These are phyloP conservation scores for Liquidambar formosana DNA, from an alignment of 164 flowering plant genomes.

Conservation along the genomic window DNA sequence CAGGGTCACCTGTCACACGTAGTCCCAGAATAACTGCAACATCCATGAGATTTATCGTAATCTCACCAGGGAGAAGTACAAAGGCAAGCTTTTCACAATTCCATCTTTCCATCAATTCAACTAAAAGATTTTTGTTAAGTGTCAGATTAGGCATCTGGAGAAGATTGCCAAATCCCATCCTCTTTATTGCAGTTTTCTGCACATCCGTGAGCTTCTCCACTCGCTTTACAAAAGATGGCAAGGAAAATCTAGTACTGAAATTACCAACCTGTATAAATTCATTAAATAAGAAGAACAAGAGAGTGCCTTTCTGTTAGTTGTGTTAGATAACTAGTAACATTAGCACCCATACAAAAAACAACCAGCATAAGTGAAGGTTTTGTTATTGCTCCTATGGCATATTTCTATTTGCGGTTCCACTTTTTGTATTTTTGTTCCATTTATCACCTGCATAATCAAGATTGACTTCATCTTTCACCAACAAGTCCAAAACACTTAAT, in stretches of 20 bases:
- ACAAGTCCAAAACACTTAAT: too few species aligned
- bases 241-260: constrained; percentile 37
- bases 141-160: constrained; percentile 28
- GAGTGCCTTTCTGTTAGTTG: not conserved
- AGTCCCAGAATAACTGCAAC: constrained; percentile 42
- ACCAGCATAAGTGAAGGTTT: too few species aligned
- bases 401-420: not conserved
- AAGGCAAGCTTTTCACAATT: constrained; percentile 25
- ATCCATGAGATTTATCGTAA: constrained; percentile 27
- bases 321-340: not conserved
- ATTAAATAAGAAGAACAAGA: not conserved
- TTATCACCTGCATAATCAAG: too few species aligned
- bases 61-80: constrained; percentile 24
- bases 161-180: constrained; percentile 36
- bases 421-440: too few species aligned
- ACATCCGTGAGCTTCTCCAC: constrained; percentile 35
- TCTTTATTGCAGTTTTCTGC: constrained; percentile 30
- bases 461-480: too few species aligned
- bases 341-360: too few species aligned
- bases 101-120: constrained; percentile 47
- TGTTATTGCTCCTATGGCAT: too few species aligned
- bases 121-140: constrained; percentile 30
- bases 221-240: constrained; percentile 30
- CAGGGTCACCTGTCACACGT: constrained; percentile 29
- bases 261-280: constrained; percentile 21